phyloP scores from a whole-genome alignment of 202 grass and related monocot species.

The Eragrostis tef region DNA sequence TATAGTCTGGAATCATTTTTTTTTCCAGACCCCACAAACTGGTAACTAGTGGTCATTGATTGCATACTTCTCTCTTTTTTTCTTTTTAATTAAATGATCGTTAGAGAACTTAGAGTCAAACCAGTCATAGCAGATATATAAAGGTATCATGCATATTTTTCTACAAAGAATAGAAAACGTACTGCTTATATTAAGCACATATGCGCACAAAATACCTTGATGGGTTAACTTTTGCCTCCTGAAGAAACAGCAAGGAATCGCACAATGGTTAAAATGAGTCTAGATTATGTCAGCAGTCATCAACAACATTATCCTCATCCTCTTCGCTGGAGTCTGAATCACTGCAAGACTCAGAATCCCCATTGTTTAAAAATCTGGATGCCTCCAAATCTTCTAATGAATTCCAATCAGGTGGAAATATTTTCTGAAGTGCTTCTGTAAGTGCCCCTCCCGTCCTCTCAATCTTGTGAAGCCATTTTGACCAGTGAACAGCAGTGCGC shows the following conservation, averaged over 20 bases:
- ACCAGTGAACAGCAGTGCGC: conserved; percentile 89
- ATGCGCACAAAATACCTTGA: conserved; percentile 41
- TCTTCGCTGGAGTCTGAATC: conserved; percentile 57
- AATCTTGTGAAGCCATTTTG: conserved; percentile 78
- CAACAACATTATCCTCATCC: conserved; percentile 48
- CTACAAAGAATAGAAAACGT: background rate
- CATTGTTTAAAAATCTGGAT: conserved; percentile 44
- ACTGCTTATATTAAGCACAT: background rate
- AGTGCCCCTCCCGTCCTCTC: conserved; percentile 86
- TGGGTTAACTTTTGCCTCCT: conserved; percentile 22
- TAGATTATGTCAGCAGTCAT: conserved; percentile 41
- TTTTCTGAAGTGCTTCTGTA: conserved; percentile 87
- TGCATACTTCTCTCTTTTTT: conserved; percentile 8
- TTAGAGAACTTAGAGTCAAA: background rate
- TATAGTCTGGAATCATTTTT: conserved; percentile 7
- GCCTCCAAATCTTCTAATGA: conserved; percentile 55
- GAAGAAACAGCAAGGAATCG: background rate
- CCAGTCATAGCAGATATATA: conserved; percentile 1
- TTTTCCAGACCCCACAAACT: background rate
- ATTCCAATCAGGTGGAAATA: conserved; percentile 94
- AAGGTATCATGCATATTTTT: background rate
- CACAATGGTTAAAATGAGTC: background rate
- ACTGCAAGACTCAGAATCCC: conserved; percentile 50
- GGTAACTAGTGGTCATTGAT: conserved; percentile 6
- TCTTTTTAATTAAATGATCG: background rate